Evolutionary conservation across 2,329 filamentous ascomycete genomes (phyloP).

Genomic region (Fusarium scirpi): DNA sequence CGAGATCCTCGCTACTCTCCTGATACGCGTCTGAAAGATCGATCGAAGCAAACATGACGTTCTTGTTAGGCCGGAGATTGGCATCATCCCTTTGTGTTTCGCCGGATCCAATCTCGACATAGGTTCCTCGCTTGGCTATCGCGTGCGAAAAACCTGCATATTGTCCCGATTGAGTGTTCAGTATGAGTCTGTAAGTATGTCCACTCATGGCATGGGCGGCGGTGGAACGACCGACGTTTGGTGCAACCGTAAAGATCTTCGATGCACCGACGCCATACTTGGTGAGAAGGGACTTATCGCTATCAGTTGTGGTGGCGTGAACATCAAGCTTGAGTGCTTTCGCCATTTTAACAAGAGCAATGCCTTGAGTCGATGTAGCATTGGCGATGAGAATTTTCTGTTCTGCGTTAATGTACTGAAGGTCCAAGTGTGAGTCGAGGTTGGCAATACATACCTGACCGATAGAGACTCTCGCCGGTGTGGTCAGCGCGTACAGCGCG

Average conservation of each 20-base stretch:
- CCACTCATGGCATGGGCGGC: conserved; percentile 17
- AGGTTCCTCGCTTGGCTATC: conserved; percentile 35
- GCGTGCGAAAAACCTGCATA: conserved; percentile 35
- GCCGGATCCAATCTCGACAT: conserved; percentile 28
- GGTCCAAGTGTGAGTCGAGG: rapidly evolving
- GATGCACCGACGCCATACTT: conserved; percentile 26
- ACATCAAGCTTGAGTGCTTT: conserved; percentile 38
- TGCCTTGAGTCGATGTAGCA: conserved; percentile 34
- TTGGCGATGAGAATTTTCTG: conserved; percentile 41
- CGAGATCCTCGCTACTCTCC: conserved; percentile 32
- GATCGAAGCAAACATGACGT: conserved; percentile 42
- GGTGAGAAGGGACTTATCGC: conserved; percentile 30
- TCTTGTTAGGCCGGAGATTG: conserved; percentile 28
- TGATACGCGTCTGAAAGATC: conserved; percentile 36
- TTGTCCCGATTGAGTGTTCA: conserved; percentile 35
- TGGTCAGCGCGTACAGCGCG: conserved; percentile 35
- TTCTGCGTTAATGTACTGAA: not conserved
- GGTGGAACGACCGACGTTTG: conserved; percentile 12
- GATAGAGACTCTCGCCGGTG: conserved; percentile 16
- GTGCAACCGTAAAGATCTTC: conserved; percentile 21
- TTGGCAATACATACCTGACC: conserved; percentile 28
- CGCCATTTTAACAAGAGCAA: conserved; percentile 38
- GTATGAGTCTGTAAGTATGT: conserved; percentile 30
- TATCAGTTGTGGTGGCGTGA: conserved; percentile 24
- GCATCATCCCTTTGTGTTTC: conserved; percentile 10